Conservation (phyloP, 352 stramenopile species). For the Phytophthora aleatoria region DNA sequence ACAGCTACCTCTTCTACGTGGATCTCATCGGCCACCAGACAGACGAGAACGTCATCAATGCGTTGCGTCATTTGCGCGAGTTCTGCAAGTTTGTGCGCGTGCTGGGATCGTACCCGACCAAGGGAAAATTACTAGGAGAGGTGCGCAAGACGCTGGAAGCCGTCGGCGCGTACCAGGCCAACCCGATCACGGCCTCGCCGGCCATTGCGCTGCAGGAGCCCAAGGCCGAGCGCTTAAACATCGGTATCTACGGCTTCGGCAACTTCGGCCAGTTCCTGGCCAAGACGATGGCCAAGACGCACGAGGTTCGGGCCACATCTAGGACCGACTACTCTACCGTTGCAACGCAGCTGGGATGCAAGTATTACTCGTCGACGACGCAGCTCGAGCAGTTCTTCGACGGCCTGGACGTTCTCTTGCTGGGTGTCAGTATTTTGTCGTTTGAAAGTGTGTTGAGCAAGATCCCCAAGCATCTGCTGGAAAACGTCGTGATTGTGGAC, state of each 20-base stretch:
- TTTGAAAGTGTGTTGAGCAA: conserved; percentile 69
- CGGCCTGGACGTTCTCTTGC: conserved; percentile 94
- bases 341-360: conserved; percentile 58
- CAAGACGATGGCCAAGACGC: conserved; percentile 94
- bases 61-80: conserved; percentile 84
- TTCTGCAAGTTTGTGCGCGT: conserved; percentile 90
- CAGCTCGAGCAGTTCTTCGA: conserved; percentile 92
- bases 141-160: conserved; percentile 60
- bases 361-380: conserved; percentile 59
- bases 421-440: conserved; percentile 87
- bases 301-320: conserved; percentile 87
- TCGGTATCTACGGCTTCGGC: conserved; percentile 97
- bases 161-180: conserved; percentile 46
- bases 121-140: conserved; percentile 63
- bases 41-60: conserved; percentile 81
- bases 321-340: conserved; percentile 83
- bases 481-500: conserved; percentile 95
- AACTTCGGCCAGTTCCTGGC: conserved; percentile 98
- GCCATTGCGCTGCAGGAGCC: conserved; percentile 24
- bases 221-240: conserved; percentile 79
- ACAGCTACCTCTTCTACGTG: conserved; percentile 88
- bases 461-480: conserved; percentile 72
- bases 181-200: conserved; percentile 36
- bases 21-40: conserved; percentile 77
- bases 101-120: conserved; percentile 87